These are phyloP conservation scores for Ceratobasidium sp. DNA, from an alignment of 1,284 basidiomycete genomes.

Conservation along the genomic window DNA sequence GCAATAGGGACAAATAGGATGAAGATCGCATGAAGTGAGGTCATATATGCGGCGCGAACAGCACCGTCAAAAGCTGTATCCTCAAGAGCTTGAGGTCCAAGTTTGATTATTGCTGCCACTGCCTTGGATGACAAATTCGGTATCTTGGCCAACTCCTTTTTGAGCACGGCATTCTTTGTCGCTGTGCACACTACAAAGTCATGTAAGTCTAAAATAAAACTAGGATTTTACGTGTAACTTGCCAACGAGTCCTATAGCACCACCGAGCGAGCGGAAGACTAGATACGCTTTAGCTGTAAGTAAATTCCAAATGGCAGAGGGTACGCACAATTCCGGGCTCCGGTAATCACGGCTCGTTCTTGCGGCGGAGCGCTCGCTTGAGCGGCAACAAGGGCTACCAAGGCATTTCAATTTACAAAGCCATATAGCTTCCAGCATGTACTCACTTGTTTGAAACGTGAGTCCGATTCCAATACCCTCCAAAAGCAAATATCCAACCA, in stretches of 20 bases:
- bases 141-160: conserved; percentile 11
- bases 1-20: conserved; percentile 32
- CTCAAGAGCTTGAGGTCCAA: neutral
- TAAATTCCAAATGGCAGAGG: too few species aligned
- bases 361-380: conserved; percentile 17
- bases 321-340: conserved; percentile 31
- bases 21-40: conserved; percentile 12
- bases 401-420: neutral
- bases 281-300: neutral
- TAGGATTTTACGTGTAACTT: too few species aligned
- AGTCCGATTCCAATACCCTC: conserved; percentile 27
- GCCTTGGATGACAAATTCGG: conserved; percentile 11
- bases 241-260: conserved; percentile 32
- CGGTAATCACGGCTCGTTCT: conserved; percentile 33
- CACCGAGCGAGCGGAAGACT: conserved; percentile 38
- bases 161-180: conserved; percentile 25
- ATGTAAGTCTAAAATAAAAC: neutral
- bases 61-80: neutral
- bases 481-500: conserved; percentile 28
- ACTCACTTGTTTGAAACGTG: conserved; percentile 26
- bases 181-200: conserved; percentile 16
- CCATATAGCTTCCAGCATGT: neutral
- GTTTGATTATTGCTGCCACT: conserved; percentile 24
- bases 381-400: conserved; percentile 27
- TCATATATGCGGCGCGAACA: conserved; percentile 29